Evolutionary conservation across 805 yeast species (phyloP), one percentile per base, ranked within the genome.

Genomic region (Cyberlindnera maclurae): DNA sequence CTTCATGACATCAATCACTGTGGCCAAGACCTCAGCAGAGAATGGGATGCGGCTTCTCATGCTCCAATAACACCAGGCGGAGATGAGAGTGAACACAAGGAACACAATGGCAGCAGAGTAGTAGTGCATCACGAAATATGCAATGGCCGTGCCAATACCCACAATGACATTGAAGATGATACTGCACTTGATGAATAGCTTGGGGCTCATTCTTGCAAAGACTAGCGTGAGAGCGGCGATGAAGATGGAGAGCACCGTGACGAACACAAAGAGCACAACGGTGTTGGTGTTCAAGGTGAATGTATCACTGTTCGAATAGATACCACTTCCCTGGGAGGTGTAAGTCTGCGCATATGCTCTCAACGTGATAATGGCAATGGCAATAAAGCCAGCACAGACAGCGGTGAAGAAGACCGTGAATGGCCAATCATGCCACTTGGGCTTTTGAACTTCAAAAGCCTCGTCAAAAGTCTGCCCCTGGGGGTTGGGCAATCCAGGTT

Each of bases 21-120:
- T 74, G 41, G 75, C 71, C 45, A 86, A 61, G 29, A 82, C 79
- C 12, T 81, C 70, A 5, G 86, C 82, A 39, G 87, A 78, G 50
- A 81, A 73, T 4, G 90, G 89, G 40, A 84, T 83, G 49, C 93
- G 66, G 7, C 61, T 55, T 46, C 93, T 69, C 65, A 82, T 75
- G 6, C 73, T 59, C 85, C 86, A 84, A 61, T 80, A 86, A 54
- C 79, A 73, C 67, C 73, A 77, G 7, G 84, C 85, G 17, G 79
- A 70, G 38, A 82, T 59, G 3, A 71, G 54, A 0, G 88, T 71
- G 58, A 84, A 82, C 1, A 80, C 69, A 45, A 82, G 62, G 47
- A 80, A 82, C 28, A 81, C 87, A 43, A 84, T 67, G 3, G 87
- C 96, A 0, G 94, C 90, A 4, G 90, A 79, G 67, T 80, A 86